Evolutionary conservation across 176 grass and related monocot genomes (phyloP).

Genomic region (Otatea glauca): DNA sequence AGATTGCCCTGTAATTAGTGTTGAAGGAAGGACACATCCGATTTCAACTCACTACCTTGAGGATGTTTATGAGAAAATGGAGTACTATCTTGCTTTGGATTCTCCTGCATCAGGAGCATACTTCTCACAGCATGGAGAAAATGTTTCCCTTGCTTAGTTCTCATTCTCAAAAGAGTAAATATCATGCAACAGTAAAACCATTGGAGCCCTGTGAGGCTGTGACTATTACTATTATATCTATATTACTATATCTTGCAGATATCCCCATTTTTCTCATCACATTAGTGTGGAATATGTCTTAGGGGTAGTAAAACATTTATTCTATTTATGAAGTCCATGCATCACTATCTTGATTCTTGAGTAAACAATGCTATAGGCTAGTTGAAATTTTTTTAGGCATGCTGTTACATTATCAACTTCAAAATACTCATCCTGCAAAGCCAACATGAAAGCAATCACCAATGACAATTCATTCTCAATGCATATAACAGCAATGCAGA

Average conservation of each 20-base stretch:
- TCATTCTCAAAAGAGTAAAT: constrained; percentile 33
- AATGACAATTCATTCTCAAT: not conserved
- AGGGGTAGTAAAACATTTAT: not conserved
- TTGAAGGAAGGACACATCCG: constrained; percentile 95
- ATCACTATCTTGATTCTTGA: constrained; percentile 8
- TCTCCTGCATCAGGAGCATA: constrained; percentile 81
- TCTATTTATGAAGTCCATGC: not conserved
- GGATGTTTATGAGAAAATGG: constrained; percentile 89
- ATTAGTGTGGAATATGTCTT: constrained; percentile 10
- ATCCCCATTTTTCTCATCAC: constrained; percentile 4
- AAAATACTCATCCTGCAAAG: constrained; percentile 96
- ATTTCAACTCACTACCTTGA: constrained; percentile 88
- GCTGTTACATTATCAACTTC: constrained; percentile 74
- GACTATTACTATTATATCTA: constrained; percentile 22
- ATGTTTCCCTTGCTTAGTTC: constrained; percentile 46
- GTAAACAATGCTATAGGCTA: constrained; percentile 11
- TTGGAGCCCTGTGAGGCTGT: constrained; percentile 11
- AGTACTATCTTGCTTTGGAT: constrained; percentile 87
- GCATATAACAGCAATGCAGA: constrained; percentile 14
- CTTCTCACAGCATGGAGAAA: constrained; percentile 59
- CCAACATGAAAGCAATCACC: constrained; percentile 45
- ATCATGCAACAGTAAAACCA: not conserved
- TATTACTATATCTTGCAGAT: constrained; percentile 25
- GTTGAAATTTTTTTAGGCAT: not conserved
- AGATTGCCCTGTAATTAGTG: constrained; percentile 86